phyloP scores from a whole-genome alignment of 345 rosid genomes.

The Acer campestre region DNA sequence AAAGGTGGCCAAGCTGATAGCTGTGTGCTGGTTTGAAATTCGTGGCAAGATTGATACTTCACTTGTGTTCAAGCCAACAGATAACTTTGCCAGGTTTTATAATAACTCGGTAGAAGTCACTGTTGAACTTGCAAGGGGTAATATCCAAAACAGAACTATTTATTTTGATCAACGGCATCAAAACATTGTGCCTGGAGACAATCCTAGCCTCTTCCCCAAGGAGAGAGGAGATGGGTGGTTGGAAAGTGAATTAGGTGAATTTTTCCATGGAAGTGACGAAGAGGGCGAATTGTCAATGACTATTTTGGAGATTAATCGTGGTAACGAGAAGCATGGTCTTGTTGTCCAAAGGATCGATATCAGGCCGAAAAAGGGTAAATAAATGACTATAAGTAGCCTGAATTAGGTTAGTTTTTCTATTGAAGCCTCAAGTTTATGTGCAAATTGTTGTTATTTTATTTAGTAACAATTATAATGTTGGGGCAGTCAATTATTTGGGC shows the following conservation, averaged over 20 bases:
- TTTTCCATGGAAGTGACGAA: slow-evolving; percentile 27
- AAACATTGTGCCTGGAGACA: neutral
- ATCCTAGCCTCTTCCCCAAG: slow-evolving; percentile 20
- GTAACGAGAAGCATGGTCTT: slow-evolving; percentile 60
- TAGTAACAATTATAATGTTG: no score
- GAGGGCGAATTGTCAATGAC: slow-evolving; percentile 47
- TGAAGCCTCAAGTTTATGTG: no score
- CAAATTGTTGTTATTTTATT: no score
- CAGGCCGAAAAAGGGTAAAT: slow-evolving; percentile 39
- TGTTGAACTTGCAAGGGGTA: slow-evolving; percentile 37
- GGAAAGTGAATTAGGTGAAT: slow-evolving; percentile 61
- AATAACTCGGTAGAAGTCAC: slow-evolving; percentile 30
- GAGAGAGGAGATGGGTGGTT: slow-evolving; percentile 69
- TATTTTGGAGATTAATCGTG: slow-evolving; percentile 41
- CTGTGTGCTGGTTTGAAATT: slow-evolving; percentile 57
- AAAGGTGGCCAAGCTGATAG: slow-evolving; percentile 48
- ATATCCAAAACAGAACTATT: slow-evolving; percentile 8
- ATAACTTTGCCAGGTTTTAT: slow-evolving; percentile 38
- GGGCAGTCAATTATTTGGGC: no score
- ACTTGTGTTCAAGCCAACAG: slow-evolving; percentile 35
- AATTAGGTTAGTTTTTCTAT: neutral
- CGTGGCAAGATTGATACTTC: slow-evolving; percentile 34
- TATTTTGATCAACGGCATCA: slow-evolving; percentile 23
- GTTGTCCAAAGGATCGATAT: slow-evolving; percentile 62
- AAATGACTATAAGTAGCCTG: neutral